Base-by-base conservation (phyloP, 164 flowering plant genomes). In the Akebia trifoliata region DNA sequence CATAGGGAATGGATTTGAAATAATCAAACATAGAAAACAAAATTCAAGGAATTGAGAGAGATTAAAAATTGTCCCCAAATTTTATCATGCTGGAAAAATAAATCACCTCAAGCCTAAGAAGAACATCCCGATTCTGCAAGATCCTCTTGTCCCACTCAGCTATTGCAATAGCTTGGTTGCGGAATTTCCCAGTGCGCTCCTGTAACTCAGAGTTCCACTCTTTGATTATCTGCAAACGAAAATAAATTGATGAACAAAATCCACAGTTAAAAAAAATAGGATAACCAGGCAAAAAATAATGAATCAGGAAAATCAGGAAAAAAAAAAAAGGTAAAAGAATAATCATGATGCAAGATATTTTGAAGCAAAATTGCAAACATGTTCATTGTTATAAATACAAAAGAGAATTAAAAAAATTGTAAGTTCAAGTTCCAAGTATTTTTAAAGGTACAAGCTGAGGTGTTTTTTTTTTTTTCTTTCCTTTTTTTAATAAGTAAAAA, bases 71-170 rank as follows among this genome's bases (percentile, higher is more conserved):
- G 4, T 25, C 45, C 37, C 20, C 2, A 37, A 36, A 15, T 24
- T 28, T 38, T 29, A 49, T 42, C 50, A 42, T n/a, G 12, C 31
- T 21, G 12, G 36, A 39, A 6, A 54, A 34, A 30, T 35, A 10
- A 63, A 54, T 35, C 55, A 93, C 99, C 99, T 93, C 99, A 57
- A 93, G 96, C 64, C 78, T 81, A 29, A 93, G 81, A 69, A 93
- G 95, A 68, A 90, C 74, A 69, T 87, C 94, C 30, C 99, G 84
- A 62, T 93, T 93, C 62, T 78, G 90, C 70, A 93, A 70, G 45
- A 93, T 90, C 67, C 91, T 86, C 70, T 70, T 77, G 61, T 93
- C 99, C 99, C 99, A 93, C 39, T 93, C 99, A 72, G 95, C 92
- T 60, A 93, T 79, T 38, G 97, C 90, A 73, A 61, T 72, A 67